Evolutionary conservation across 768 basidiomycete species (phyloP).

Genomic region (Gautieria morchelliformis): DNA sequence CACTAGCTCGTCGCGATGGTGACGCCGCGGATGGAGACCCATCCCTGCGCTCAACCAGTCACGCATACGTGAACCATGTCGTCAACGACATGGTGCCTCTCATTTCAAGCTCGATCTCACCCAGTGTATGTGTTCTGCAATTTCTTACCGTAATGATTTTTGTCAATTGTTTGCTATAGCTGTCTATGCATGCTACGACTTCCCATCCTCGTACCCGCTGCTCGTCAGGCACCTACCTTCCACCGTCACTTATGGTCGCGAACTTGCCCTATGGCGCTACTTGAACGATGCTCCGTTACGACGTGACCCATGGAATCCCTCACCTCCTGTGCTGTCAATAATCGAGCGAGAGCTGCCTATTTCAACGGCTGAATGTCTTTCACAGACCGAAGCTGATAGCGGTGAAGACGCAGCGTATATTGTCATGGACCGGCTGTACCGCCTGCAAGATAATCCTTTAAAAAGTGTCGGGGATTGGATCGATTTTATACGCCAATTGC

Average conservation of each 20-base stretch:
- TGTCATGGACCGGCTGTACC: background rate
- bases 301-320: conserved; percentile 7
- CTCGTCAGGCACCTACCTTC: conserved; percentile 2
- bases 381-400: background rate
- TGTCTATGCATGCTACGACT: background rate
- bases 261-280: conserved; percentile 4
- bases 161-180: background rate
- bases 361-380: background rate
- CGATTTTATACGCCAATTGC: conserved; percentile 4
- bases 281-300: background rate
- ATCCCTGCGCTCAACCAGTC: background rate
- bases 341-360: background rate
- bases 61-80: background rate
- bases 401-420: conserved; percentile 1
- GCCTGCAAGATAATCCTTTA: conserved; percentile 2
- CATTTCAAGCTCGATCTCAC: background rate
- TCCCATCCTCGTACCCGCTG: background rate
- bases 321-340: conserved; percentile 1
- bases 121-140: background rate
- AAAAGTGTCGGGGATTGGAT: background rate
- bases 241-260: background rate
- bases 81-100: background rate
- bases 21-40: background rate
- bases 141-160: background rate
- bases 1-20: background rate